These are phyloP conservation scores for Eimeria nieschulzi DNA, from an alignment of 169 alveolate species.

Conservation along the genomic window DNA sequence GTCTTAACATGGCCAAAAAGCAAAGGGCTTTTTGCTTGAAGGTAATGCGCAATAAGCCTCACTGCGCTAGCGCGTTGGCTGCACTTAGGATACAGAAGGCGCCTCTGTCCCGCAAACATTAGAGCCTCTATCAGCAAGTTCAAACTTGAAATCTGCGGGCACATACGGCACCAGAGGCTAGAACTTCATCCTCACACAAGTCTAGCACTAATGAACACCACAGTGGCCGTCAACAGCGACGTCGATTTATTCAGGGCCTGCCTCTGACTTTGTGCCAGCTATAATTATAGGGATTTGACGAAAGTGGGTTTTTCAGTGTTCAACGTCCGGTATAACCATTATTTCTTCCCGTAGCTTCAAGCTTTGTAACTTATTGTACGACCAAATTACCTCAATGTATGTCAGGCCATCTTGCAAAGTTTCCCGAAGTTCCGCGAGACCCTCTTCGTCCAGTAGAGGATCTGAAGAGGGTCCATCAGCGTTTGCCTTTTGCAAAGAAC, in stretches of 20 bases:
- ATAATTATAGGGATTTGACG: too few species aligned
- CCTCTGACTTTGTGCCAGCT: too few species aligned
- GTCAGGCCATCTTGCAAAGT: conserved; percentile 39
- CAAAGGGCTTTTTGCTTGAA: conserved; percentile 31
- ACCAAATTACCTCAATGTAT: conserved; percentile 1
- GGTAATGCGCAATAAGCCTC: conserved; percentile 38
- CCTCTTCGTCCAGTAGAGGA: conserved; percentile 36
- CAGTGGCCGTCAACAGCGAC: too few species aligned
- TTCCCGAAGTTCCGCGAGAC: conserved; percentile 49
- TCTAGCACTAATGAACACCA: too few species aligned
- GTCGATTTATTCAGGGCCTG: too few species aligned
- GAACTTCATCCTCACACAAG: too few species aligned
- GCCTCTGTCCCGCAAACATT: conserved; percentile 1
- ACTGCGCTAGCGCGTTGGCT: conserved; percentile 24
- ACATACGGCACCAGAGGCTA: neutral
- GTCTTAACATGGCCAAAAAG: neutral
- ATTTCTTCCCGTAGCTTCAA: neutral
- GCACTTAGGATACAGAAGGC: conserved; percentile 36
- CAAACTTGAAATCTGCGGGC: neutral
- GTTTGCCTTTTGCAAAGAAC: conserved; percentile 23
- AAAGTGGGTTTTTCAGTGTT: too few species aligned
- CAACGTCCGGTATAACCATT: too few species aligned
- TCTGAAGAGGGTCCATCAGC: neutral
- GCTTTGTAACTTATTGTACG: neutral
- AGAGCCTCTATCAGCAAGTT: conserved; percentile 34